Evolutionary conservation across 331 rosid species (phyloP).

Genomic region (Acacia pycnantha): DNA sequence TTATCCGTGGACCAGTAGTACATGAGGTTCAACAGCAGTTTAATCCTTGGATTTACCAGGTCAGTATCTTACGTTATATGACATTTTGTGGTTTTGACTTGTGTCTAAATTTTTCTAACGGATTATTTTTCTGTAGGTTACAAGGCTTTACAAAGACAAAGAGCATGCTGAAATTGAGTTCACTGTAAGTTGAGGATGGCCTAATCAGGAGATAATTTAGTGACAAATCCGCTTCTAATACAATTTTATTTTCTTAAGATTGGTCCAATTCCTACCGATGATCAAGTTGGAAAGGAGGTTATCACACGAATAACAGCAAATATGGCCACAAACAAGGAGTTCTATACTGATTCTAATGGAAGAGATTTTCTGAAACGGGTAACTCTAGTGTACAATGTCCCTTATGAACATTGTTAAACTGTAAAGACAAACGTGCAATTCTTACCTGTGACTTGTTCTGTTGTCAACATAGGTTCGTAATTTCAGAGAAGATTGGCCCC

Average conservation of each 20-base stretch:
- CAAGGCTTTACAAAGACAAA: constrained; percentile 77
- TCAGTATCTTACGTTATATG: constrained; percentile 18
- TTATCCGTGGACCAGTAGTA: constrained; percentile 62
- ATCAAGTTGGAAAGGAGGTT: constrained; percentile 80
- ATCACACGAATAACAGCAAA: constrained; percentile 68
- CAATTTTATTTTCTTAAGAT: constrained; percentile 50
- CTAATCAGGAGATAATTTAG: background rate
- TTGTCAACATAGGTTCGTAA: constrained; percentile 64
- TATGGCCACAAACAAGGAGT: constrained; percentile 73
- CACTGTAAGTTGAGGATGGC: constrained; percentile 58
- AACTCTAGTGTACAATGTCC: constrained; percentile 16
- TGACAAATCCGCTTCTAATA: constrained; percentile 26
- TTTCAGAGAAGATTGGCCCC: constrained; percentile 78
- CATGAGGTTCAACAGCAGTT: constrained; percentile 75
- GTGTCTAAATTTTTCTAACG: background rate
- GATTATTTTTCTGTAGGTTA: constrained; percentile 49
- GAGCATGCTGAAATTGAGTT: constrained; percentile 91
- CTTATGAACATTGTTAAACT: background rate
- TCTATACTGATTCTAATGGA: constrained; percentile 87
- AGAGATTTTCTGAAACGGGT: constrained; percentile 91
- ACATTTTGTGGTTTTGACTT: background rate
- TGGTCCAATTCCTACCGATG: constrained; percentile 84
- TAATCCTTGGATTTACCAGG: constrained; percentile 84
- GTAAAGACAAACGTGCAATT: background rate
- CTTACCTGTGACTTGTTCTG: constrained; percentile 15